Evolutionary conservation across 2,329 filamentous ascomycete genomes (phyloP).

Genomic region (Thielaviopsis euricoi): DNA sequence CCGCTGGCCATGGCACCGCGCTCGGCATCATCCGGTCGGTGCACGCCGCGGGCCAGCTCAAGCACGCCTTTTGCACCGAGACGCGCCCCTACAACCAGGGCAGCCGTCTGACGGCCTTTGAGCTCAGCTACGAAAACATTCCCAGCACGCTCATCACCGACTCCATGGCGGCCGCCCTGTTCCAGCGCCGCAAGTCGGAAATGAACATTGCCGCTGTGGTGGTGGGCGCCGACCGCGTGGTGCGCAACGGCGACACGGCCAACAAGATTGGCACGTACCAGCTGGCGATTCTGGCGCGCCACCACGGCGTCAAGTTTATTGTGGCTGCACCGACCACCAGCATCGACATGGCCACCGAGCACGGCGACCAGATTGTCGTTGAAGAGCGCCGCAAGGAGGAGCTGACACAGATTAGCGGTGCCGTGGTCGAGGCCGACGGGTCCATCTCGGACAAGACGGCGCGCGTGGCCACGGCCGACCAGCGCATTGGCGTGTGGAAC

Average conservation of each 20-base stretch:
- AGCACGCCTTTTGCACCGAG: conserved; percentile 89
- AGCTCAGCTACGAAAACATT: conserved; percentile 86
- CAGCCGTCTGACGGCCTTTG: conserved; percentile 83
- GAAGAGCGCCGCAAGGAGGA: conserved; percentile 73
- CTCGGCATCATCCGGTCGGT: conserved; percentile 84
- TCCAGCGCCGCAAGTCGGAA: conserved; percentile 42
- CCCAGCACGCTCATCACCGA: conserved; percentile 87
- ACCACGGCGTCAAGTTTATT: conserved; percentile 85
- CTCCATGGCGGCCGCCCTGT: conserved; percentile 85
- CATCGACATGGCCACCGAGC: conserved; percentile 68
- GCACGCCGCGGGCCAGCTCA: conserved; percentile 45
- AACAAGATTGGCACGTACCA: conserved; percentile 98
- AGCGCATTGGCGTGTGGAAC: conserved; percentile 81
- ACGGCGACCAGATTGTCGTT: conserved; percentile 69
- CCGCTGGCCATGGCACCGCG: conserved; percentile 93
- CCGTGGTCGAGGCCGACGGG: conserved; percentile 46
- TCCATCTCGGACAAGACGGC: conserved; percentile 44
- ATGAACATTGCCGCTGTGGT: conserved; percentile 71
- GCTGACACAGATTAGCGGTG: conserved; percentile 70
- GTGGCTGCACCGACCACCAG: conserved; percentile 91
- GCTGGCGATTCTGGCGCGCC: conserved; percentile 72
- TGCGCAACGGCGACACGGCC: conserved; percentile 90
- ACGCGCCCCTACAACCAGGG: conserved; percentile 97
- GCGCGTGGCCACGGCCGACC: conserved; percentile 63
- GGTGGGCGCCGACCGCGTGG: conserved; percentile 88